Evolutionary conservation across 345 rosid species (phyloP).

Genomic region (Brassica incana): DNA sequence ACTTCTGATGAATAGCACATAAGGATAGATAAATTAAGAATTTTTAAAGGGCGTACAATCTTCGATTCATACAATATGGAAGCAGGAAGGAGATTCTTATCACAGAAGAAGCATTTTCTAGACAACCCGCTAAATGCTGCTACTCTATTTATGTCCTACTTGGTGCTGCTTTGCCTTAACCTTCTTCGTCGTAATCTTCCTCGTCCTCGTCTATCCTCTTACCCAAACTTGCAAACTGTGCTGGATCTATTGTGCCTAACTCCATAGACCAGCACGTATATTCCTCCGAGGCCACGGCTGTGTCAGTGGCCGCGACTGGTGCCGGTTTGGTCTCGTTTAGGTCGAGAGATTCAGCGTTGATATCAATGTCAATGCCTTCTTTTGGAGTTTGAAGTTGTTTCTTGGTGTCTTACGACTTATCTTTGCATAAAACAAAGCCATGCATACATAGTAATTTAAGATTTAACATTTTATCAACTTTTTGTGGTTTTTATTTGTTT

Average conservation of each 20-base stretch:
- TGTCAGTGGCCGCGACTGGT: constrained; percentile 27
- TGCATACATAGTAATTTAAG: too few relatives aligned
- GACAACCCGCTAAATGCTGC: constrained; percentile 30
- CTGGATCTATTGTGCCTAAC: constrained; percentile 80
- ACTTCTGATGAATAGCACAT: too few relatives aligned
- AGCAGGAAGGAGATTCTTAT: too few relatives aligned
- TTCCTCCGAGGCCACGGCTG: constrained; percentile 40
- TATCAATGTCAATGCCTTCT: constrained; percentile 9
- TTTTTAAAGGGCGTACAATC: too few relatives aligned
- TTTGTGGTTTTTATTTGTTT: too few relatives aligned
- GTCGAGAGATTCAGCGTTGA: constrained; percentile 65
- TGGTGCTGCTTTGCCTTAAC: constrained; percentile 34
- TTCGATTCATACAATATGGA: too few relatives aligned
- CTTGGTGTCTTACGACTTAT: not conserved
- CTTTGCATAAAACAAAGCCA: too few relatives aligned
- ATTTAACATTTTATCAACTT: too few relatives aligned
- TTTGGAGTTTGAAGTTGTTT: too few relatives aligned
- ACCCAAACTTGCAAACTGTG: constrained; percentile 70
- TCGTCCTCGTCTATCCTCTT: constrained; percentile 82
- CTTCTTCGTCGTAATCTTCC: constrained; percentile 91
- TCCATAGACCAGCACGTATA: constrained; percentile 91
- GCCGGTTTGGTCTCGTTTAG: constrained; percentile 59
- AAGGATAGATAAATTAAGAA: too few relatives aligned
- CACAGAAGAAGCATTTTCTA: constrained; percentile 31
- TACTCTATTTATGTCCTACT: constrained; percentile 35